phyloP scores from a whole-genome alignment of 1,139 yeast genomes.

The Pichia sorboxylosa region DNA sequence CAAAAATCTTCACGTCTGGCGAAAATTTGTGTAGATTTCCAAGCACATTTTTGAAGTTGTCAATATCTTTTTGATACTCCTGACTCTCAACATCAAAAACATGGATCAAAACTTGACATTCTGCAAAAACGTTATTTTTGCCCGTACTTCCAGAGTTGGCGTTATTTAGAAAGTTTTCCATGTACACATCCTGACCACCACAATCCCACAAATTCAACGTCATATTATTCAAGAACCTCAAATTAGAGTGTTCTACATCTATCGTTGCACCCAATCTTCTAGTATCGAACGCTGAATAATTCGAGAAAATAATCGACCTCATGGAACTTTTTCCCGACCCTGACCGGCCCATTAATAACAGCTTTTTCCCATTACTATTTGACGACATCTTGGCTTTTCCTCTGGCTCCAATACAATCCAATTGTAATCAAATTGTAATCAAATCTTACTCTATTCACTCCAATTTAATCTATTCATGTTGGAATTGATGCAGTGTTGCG shows the following conservation, averaged over 20 bases:
- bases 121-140: conserved; percentile 58
- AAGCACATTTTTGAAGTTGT: conserved; percentile 75
- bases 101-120: conserved; percentile 94
- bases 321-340: conserved; percentile 97
- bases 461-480: no score
- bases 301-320: conserved; percentile 91
- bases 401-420: no score
- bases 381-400: conserved; percentile 12
- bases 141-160: conserved; percentile 25
- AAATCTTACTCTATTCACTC: no score
- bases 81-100: conserved; percentile 94
- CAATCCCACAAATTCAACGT: conserved; percentile 95
- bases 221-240: conserved; percentile 88
- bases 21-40: conserved; percentile 74
- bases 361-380: conserved; percentile 38
- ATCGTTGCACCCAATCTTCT: conserved; percentile 93
- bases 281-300: conserved; percentile 94
- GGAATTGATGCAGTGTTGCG: no score
- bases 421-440: no score
- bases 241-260: conserved; percentile 93
- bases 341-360: conserved; percentile 69
- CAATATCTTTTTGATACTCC: conserved; percentile 86
- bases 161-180: conserved; percentile 63
- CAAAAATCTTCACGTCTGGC: conserved; percentile 88
- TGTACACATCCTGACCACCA: conserved; percentile 95